Base-by-base conservation (phyloP, 352 stramenopile species). In the Pythium sukuiense region DNA sequence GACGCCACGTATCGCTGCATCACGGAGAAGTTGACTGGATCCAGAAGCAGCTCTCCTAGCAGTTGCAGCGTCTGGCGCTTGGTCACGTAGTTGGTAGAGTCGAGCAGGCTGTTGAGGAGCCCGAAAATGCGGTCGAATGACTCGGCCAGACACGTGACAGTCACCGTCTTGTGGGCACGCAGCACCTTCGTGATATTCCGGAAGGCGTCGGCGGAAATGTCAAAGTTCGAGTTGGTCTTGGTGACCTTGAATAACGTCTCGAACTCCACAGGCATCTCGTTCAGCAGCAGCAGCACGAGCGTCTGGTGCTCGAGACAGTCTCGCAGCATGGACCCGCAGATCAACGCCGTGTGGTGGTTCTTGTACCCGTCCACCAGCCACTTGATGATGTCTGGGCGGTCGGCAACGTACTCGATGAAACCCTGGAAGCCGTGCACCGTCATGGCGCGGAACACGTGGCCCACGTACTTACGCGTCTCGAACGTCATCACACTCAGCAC, bases 191-290 rank as follows among this genome's bases (percentile, higher is more conserved):
- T 86, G 29, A 94, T 88, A 72, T 93, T 94, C 46, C 84, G 81
- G 48, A 93, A 84, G 32, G 86, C 86, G 65, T 93, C 86, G n/a
- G 84, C 81, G 13, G 86, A 89, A 30, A 94, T 87, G 68, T 94
- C 86, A 67, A 94, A 94, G 62, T 94, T 92, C 53, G 66, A 67
- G 63, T 94, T 91, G 52, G 78, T 88, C 61, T 80, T 83, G n/a
- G 83, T 87, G 27, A 91, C 76, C 55, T 83, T 77, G 53, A 94
- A 79, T 8, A 94, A 67, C 41, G 80, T 75, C 39, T 86, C 81
- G 24, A 95, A 87, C 59, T 92, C 84, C 0, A 52, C 48, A n/a
- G 78, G 71, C 49, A 92, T 74, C 18, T 87, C 80, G 29, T 74
- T 72, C 12, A 93, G 57, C 45, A 93, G 92, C 58, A 83, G 73